Evolutionary conservation across 1,139 yeast species (phyloP).

Genomic region (Debaryomyces fabryi): DNA sequence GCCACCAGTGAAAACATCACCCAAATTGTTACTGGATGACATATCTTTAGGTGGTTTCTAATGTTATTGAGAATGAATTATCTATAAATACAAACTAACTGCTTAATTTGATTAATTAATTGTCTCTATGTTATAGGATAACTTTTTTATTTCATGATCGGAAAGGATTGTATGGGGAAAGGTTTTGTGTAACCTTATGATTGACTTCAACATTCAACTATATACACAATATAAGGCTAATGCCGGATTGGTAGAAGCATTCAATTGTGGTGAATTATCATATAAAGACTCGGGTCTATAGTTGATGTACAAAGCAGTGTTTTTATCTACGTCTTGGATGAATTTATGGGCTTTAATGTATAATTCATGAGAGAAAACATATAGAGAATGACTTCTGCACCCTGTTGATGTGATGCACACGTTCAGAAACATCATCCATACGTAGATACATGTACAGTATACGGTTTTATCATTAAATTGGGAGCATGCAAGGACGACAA

Average conservation of each 20-base stretch:
- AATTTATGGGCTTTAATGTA: neutral
- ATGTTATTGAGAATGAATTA: neutral
- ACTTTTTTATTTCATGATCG: conserved; percentile 7
- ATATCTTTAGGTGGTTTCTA: conserved; percentile 7
- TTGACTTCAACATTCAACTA: neutral
- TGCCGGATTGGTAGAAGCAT: neutral
- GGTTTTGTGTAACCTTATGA: conserved; percentile 12
- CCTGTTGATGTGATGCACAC: neutral
- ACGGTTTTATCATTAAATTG: neutral
- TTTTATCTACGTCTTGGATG: neutral
- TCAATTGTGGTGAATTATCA: neutral
- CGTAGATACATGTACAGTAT: neutral
- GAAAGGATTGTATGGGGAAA: conserved; percentile 12
- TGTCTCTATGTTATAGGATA: neutral
- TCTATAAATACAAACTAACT: conserved; percentile 5
- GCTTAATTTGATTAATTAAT: conserved; percentile 3
- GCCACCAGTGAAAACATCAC: conserved; percentile 51
- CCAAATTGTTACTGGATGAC: conserved; percentile 16
- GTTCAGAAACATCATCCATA: neutral
- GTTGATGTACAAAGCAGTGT: neutral
- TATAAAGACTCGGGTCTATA: neutral
- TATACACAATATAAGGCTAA: neutral
- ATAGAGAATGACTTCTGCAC: neutral
- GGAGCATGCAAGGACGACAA: neutral
- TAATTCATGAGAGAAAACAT: neutral